A percentile compares a stretch with the other conserved stretches of the same genome.
phyloP scores from a whole-genome alignment of 768 basidiomycete genomes.

The Lactarius pseudohatsudake region DNA sequence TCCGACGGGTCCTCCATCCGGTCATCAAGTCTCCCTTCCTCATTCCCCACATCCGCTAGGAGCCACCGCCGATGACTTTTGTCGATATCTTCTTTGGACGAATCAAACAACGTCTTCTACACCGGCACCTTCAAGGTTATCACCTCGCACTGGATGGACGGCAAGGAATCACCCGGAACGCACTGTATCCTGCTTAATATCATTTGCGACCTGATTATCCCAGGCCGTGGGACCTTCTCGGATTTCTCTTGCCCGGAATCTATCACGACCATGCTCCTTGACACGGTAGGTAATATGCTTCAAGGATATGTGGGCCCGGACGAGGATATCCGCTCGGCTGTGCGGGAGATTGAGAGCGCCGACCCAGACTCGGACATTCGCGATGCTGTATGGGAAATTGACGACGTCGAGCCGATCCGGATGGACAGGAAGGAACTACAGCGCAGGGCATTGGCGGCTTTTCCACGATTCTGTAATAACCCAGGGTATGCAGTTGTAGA shows the following conservation, averaged over 20 bases:
- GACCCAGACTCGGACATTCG: too few relatives aligned
- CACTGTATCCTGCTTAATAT: conserved; percentile 5
- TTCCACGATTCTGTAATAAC: too few relatives aligned
- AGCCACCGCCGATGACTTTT: background rate
- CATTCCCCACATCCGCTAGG: too few relatives aligned
- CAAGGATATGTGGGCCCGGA: background rate
- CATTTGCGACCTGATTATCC: conserved; percentile 11
- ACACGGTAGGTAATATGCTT: background rate
- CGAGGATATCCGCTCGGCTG: background rate
- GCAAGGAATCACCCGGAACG: conserved; percentile 1
- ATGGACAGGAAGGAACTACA: too few relatives aligned
- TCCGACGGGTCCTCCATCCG: too few relatives aligned
- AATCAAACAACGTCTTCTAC: background rate
- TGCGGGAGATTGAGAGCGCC: background rate
- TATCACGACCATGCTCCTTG: background rate
- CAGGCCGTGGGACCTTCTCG: conserved; percentile 9
- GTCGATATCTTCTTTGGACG: background rate
- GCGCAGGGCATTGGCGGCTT: too few relatives aligned
- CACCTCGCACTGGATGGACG: background rate
- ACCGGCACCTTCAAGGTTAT: background rate
- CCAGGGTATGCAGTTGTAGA: too few relatives aligned
- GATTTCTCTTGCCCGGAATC: background rate
- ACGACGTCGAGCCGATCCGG: too few relatives aligned
- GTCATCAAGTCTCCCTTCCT: too few relatives aligned
- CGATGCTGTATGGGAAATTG: too few relatives aligned